phyloP scores from a whole-genome alignment of 768 basidiomycete genomes.

The Kondoa malvinella region DNA sequence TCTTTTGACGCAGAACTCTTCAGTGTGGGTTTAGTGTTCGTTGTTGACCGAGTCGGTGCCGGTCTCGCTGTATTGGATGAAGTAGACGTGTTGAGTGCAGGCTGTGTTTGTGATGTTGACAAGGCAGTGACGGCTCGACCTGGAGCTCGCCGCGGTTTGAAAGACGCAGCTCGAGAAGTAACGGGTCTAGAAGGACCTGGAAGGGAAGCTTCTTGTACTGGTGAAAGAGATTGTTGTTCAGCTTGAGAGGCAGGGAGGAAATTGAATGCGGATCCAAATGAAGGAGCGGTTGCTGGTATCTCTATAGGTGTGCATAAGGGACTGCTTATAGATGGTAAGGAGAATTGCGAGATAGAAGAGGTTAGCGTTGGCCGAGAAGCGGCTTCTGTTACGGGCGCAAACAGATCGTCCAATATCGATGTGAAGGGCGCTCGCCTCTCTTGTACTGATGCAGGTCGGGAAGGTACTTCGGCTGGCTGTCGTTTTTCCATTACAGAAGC shows the following conservation, averaged over 20 bases:
- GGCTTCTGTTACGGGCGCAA: background rate
- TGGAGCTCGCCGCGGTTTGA: background rate
- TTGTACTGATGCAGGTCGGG: background rate
- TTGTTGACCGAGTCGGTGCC: background rate
- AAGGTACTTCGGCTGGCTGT: background rate
- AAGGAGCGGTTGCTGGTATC: background rate
- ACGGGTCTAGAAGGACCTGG: background rate
- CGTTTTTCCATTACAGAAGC: too few species aligned
- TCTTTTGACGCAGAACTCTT: background rate
- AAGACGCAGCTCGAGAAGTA: background rate
- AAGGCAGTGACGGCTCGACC: background rate
- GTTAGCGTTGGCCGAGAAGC: background rate
- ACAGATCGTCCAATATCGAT: background rate
- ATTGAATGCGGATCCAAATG: background rate
- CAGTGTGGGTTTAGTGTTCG: background rate
- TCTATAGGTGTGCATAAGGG: background rate
- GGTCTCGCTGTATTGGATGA: background rate
- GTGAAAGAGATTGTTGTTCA: background rate
- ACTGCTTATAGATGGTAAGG: background rate
- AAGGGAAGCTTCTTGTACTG: background rate
- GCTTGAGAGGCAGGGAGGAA: background rate
- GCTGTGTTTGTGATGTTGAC: background rate
- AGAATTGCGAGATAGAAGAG: background rate
- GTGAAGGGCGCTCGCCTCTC: background rate
- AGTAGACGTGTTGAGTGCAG: background rate